Conservation (phyloP, 805 yeast genomes). For the Pichia sporocuriosa region DNA sequence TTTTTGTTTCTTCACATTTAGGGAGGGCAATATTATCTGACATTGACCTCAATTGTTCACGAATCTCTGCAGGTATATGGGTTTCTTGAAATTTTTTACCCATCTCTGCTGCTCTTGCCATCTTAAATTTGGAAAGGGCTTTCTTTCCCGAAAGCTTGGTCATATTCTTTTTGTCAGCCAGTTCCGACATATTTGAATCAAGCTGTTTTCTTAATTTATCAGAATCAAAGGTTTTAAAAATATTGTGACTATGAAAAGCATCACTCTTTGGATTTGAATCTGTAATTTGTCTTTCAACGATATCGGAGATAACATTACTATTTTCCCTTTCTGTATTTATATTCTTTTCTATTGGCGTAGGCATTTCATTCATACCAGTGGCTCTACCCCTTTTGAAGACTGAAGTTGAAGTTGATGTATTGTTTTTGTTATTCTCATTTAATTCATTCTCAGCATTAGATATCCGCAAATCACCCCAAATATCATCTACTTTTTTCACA, state of each 20-base stretch:
- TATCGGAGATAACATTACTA: conserved; percentile 16
- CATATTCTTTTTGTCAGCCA: neutral
- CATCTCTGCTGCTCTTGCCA: conserved; percentile 13
- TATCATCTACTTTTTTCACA: conserved; percentile 53
- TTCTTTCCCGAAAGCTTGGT: conserved; percentile 12
- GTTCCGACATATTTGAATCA: conserved; percentile 1
- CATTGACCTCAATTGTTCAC: conserved; percentile 4
- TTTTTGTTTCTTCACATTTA: neutral
- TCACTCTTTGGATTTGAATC: neutral
- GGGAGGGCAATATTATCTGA: neutral
- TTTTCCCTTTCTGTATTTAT: conserved; percentile 4
- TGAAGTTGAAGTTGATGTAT: conserved; percentile 10
- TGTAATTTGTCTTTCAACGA: conserved; percentile 11
- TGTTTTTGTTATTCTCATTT: conserved; percentile 3
- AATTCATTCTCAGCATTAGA: conserved; percentile 17
- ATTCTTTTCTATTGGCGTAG: neutral
- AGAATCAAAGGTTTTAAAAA: conserved; percentile 9
- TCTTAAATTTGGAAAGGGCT: conserved; percentile 9
- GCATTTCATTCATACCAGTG: neutral
- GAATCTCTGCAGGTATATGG: conserved; percentile 8
- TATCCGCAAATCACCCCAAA: conserved; percentile 40
- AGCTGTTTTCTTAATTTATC: neutral
- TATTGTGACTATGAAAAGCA: neutral
- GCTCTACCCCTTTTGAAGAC: conserved; percentile 15
- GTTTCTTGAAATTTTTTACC: conserved; percentile 15